Evolutionary conservation across 2,329 filamentous ascomycete species (phyloP), one percentile per base, ranked within the genome.

Genomic region (Aspergillaceae sp.): DNA sequence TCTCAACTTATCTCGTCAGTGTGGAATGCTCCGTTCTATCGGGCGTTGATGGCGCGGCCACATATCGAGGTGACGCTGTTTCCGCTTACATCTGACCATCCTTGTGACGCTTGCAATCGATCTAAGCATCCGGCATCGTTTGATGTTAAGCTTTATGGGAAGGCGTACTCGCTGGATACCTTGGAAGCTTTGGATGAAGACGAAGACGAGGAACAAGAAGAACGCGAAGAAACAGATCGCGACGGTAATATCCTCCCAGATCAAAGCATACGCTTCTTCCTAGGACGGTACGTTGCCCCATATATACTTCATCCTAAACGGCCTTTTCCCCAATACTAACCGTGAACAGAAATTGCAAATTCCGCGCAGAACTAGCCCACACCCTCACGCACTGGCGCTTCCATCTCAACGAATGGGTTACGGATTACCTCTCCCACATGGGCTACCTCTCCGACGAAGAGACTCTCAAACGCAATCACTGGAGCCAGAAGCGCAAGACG

Each of bases 311-410:
- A 29, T 45, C 46, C 11, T 6, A 8, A 36, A 19, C n/a, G 34
- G 4, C 4, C 6, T 7, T 34, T 11, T 5, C 11, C 37, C 26
- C 5, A 40, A 32, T 7, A 41, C 29, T 41, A 5, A 41, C 40
- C 11, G 7, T 6, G 9, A 41, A 41, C 6, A 69, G 69, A 49
- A 74, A 75, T 49, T 86, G 82, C 68, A 78, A 75, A 57, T 66
- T 69, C 30, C 84, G 83, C 53, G 85, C 86, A 0, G 73, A 80
- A 52, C 82, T 82, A 35, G 83, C 84, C 0, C 86, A 91, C 58
- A 76, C 75, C 1, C 73, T 91, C 3, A 75, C 80, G 4, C 87
- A 92, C 65, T 90, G 87, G 87, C 83, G 83, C 47, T 79, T 78
- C 49, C 78, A 82, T 40, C 77, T 91, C n/a, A 83, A 86, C 58